phyloP scores from a whole-genome alignment of 116 monocot genomes.

The Phalaenopsis hybrid region DNA sequence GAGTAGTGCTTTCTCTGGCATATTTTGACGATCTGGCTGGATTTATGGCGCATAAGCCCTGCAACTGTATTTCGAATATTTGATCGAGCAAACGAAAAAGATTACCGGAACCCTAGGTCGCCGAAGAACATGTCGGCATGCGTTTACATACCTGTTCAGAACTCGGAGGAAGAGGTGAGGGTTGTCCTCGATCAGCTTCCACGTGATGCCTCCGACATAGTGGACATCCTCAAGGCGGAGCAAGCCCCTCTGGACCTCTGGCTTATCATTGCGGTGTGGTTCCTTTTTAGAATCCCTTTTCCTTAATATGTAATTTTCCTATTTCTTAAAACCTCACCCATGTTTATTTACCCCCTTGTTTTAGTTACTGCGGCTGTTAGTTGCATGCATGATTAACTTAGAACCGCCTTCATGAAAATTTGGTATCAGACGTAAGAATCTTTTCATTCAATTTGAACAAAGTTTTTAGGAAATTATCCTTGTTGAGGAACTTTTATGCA shows the following conservation, averaged over 20 bases:
- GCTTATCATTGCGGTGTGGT: slow-evolving; percentile 83
- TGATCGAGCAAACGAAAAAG: background rate
- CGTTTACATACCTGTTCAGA: slow-evolving; percentile 91
- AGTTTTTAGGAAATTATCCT: no score
- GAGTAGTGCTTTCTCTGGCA: no score
- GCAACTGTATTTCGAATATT: no score
- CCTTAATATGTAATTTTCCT: background rate
- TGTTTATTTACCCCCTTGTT: background rate
- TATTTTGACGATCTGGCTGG: no score
- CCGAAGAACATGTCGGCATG: slow-evolving; percentile 38
- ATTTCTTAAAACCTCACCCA: background rate
- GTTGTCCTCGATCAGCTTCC: slow-evolving; percentile 94
- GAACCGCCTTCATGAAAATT: no score
- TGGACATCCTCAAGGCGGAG: slow-evolving; percentile 99
- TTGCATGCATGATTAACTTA: no score
- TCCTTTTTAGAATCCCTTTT: background rate
- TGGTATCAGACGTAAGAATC: no score
- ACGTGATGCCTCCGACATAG: slow-evolving; percentile 83
- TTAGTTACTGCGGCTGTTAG: no score
- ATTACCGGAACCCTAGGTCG: background rate
- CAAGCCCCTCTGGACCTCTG: slow-evolving; percentile 95
- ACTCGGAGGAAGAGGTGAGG: slow-evolving; percentile 89
- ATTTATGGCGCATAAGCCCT: no score
- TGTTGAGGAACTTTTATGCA: background rate
- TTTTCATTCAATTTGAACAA: no score